A percentile compares a stretch with the other conserved stretches of the same genome.
These are phyloP conservation scores for Oryza glaberrima DNA, from an alignment of 176 grass and related monocot species.

Conservation along the genomic window DNA sequence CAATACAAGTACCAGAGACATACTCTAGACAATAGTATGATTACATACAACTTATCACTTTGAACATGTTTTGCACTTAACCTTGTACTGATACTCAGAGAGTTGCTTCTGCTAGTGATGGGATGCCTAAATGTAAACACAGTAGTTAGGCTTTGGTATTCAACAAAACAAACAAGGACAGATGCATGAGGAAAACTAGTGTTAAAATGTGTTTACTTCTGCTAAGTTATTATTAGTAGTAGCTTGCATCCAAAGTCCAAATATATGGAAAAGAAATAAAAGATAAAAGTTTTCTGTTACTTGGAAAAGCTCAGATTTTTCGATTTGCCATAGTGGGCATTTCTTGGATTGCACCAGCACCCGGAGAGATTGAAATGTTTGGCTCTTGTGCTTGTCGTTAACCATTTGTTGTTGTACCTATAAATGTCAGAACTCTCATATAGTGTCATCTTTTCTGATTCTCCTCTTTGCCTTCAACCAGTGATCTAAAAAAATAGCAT, in stretches of 20 bases:
- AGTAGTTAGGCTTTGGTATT: not conserved
- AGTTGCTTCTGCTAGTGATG: slow-evolving; percentile 7
- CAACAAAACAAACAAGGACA: not conserved
- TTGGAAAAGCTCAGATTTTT: not conserved
- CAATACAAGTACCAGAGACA: not conserved
- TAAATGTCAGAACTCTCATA: not conserved
- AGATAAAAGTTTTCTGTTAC: not conserved
- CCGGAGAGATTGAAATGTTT: not conserved
- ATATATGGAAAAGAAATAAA: not conserved
- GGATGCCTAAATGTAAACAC: slow-evolving; percentile 3
- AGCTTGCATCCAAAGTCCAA: not conserved
- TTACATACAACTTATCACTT: not conserved
- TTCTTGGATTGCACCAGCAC: not conserved
- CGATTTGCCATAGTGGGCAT: not conserved
- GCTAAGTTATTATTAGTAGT: not conserved
- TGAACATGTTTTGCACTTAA: slow-evolving; percentile 1
- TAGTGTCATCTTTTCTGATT: not conserved
- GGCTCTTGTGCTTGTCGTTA: not conserved
- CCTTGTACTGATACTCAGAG: slow-evolving; percentile 10
- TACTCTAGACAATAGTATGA: not conserved
- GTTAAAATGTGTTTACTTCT: not conserved
- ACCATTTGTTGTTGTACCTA: slow-evolving; percentile 6
- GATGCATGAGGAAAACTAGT: not conserved
- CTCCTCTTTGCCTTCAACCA: not conserved
- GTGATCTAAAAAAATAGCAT: not conserved